These are phyloP conservation scores for Solanum piurae DNA, from an alignment of 257 asterid species.

Conservation along the genomic window DNA sequence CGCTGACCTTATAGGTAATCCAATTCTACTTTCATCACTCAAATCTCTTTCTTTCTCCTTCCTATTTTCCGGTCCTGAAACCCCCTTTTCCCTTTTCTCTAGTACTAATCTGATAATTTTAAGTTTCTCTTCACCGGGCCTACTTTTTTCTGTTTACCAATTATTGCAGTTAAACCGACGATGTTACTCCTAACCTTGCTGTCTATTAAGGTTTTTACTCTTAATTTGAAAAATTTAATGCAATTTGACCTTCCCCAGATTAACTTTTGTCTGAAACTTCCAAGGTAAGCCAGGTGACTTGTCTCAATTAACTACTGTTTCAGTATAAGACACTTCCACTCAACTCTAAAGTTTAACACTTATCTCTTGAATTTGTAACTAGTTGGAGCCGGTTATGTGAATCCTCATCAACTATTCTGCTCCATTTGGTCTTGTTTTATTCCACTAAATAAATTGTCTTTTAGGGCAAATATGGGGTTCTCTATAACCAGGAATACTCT, in stretches of 20 bases:
- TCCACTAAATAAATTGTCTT: not conserved
- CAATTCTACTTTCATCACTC: not conserved
- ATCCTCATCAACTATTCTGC: not conserved
- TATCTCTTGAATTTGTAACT: not conserved
- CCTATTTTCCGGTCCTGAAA: not conserved
- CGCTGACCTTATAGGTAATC: conserved; percentile 80
- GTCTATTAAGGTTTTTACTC: not conserved
- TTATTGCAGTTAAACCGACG: not conserved
- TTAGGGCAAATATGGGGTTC: not conserved
- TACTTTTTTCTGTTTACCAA: not conserved
- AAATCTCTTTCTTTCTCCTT: not conserved
- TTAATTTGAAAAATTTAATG: not conserved
- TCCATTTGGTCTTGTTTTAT: not conserved
- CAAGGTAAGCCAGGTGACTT: not conserved
- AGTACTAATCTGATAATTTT: not conserved
- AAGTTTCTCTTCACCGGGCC: not conserved
- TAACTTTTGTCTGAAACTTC: not conserved
- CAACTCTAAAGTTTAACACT: not conserved
- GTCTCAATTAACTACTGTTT: not conserved
- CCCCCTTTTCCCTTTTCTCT: not conserved
- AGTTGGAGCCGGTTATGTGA: not conserved
- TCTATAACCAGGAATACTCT: not conserved
- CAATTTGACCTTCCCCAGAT: not conserved
- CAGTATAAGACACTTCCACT: not conserved
- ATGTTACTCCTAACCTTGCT: not conserved